phyloP scores from a whole-genome alignment of 768 basidiomycete genomes.

The Russula sp. region DNA sequence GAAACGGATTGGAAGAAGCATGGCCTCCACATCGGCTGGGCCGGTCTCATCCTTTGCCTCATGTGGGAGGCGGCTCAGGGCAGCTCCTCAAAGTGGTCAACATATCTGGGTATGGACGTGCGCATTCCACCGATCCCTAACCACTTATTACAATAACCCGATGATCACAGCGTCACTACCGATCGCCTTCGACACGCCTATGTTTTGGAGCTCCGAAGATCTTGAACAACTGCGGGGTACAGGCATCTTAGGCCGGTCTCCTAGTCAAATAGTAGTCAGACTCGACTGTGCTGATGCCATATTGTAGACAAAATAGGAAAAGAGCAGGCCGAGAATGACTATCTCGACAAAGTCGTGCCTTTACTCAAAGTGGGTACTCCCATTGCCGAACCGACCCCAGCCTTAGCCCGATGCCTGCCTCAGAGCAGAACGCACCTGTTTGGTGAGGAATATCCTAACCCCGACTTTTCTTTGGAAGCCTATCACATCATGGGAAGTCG shows the following conservation, averaged over 20 bases:
- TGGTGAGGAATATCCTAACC: conserved; percentile 31
- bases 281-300: background rate
- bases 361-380: conserved; percentile 50
- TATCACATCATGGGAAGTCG: conserved; percentile 90
- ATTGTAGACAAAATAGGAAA: conserved; percentile 77
- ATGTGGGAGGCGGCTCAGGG: conserved; percentile 87
- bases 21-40: conserved; percentile 69
- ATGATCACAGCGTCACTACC: conserved; percentile 54
- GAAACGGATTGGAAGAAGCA: conserved; percentile 53
- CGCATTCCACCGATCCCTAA: background rate
- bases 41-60: conserved; percentile 83
- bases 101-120: conserved; percentile 55
- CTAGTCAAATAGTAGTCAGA: background rate
- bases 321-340: conserved; percentile 72
- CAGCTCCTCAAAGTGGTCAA: conserved; percentile 53
- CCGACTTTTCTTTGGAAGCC: conserved; percentile 56
- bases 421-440: conserved; percentile 74
- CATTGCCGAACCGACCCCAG: background rate
- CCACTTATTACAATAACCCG: background rate
- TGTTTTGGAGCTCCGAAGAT: conserved; percentile 85
- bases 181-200: conserved; percentile 71
- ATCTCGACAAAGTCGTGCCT: conserved; percentile 56
- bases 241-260: conserved; percentile 69
- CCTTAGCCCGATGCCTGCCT: conserved; percentile 1
- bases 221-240: conserved; percentile 73